Conservation (phyloP, 345 rosid genomes). For the Pugionium cornutum region DNA sequence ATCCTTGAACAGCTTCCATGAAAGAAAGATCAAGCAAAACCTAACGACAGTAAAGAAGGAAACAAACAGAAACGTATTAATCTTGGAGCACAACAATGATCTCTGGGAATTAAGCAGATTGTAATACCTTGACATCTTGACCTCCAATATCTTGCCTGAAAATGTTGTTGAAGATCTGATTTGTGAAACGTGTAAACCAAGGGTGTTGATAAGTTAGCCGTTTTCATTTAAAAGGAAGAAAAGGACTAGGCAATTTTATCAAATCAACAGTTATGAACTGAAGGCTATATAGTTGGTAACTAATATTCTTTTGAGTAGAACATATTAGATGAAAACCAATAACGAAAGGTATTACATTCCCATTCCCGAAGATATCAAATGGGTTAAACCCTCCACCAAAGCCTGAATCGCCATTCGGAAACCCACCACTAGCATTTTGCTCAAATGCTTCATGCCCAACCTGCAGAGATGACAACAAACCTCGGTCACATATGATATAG, state of each 20-base stretch:
- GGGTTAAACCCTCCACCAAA: constrained; percentile 70
- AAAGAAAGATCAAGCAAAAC: constrained; percentile 84
- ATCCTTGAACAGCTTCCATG: constrained; percentile 99
- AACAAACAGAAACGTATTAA: constrained; percentile 25
- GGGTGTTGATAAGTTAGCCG: constrained; percentile 3
- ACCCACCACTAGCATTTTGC: constrained; percentile 60
- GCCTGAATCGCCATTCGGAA: constrained; percentile 49
- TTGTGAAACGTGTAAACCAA: constrained; percentile 14
- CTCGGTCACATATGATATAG: constrained; percentile 17
- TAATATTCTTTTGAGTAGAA: not conserved
- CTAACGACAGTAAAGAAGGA: constrained; percentile 46
- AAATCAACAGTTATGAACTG: not conserved
- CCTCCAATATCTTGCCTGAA: constrained; percentile 73
- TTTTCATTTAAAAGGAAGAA: constrained; percentile 3
- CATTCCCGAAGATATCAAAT: constrained; percentile 54
- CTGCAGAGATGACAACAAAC: constrained; percentile 47
- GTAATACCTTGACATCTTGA: constrained; percentile 82
- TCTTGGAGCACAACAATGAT: constrained; percentile 20
- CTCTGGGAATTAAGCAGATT: constrained; percentile 16
- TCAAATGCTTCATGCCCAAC: constrained; percentile 97
- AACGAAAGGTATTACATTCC: constrained; percentile 50
- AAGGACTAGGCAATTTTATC: not conserved
- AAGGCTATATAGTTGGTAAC: constrained; percentile 1
- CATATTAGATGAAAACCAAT: constrained; percentile 2
- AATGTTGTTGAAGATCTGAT: constrained; percentile 44